Conservation (phyloP, 257 asterid species). For the Verbascum thapsus region DNA sequence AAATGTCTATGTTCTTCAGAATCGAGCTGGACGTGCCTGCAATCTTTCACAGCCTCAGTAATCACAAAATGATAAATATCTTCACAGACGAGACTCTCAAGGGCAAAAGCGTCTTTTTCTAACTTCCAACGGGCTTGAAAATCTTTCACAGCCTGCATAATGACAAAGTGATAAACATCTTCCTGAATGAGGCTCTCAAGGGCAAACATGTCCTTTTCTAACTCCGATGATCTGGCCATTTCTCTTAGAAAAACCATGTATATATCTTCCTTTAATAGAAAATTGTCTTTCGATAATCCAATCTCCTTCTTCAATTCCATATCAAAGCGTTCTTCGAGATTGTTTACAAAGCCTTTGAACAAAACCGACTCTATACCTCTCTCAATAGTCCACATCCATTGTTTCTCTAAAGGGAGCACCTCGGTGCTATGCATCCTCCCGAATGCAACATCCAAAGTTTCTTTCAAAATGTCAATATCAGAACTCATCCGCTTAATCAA, state of each 20-base stretch:
- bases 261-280: constrained; percentile 46
- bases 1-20: constrained; percentile 30
- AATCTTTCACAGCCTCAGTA: constrained; percentile 39
- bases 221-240: constrained; percentile 36
- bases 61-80: constrained; percentile 40
- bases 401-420: constrained; percentile 60
- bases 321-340: constrained; percentile 38
- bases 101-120: constrained; percentile 35
- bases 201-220: constrained; percentile 35
- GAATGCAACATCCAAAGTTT: constrained; percentile 62
- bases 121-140: constrained; percentile 23
- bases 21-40: too few species aligned
- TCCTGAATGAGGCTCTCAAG: constrained; percentile 40
- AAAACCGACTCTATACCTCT: constrained; percentile 46
- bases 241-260: constrained; percentile 40
- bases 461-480: constrained; percentile 61
- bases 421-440: constrained; percentile 58
- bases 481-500: constrained; percentile 62
- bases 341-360: constrained; percentile 47
- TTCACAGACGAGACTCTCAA: constrained; percentile 40
- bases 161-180: constrained; percentile 39
- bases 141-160: constrained; percentile 41
- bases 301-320: constrained; percentile 35
- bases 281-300: constrained; percentile 36
- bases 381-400: constrained; percentile 64